A percentile compares a stretch with the other conserved stretches of the same genome.
Evolutionary conservation across 805 yeast species (phyloP).

Genomic region (Kodamaea hsintzibuensis): DNA sequence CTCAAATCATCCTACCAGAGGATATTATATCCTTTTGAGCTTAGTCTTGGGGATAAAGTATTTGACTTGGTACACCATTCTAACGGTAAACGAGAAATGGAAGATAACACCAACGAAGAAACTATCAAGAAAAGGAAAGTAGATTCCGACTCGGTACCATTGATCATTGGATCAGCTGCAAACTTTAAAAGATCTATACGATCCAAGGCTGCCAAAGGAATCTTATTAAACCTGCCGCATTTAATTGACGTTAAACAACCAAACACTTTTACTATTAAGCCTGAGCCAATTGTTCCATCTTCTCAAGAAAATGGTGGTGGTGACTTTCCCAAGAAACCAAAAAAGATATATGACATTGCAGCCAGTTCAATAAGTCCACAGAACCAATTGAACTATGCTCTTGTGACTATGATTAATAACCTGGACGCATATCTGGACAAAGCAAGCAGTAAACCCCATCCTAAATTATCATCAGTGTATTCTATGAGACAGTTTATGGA

Average conservation of each 20-base stretch:
- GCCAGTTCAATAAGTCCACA: constrained; percentile 14
- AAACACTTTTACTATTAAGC: constrained; percentile 17
- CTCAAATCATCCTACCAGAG: constrained; percentile 59
- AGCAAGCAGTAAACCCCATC: constrained; percentile 13
- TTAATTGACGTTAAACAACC: constrained; percentile 43
- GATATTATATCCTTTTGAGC: constrained; percentile 35
- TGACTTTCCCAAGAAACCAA: constrained; percentile 9
- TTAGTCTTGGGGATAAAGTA: constrained; percentile 14
- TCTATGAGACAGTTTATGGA: constrained; percentile 60
- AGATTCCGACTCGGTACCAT: constrained; percentile 24
- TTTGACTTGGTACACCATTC: neutral
- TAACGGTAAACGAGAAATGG: constrained; percentile 17
- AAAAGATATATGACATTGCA: constrained; percentile 7
- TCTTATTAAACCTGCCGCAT: constrained; percentile 49
- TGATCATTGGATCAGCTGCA: constrained; percentile 46
- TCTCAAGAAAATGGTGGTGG: constrained; percentile 2
- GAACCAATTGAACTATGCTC: constrained; percentile 14
- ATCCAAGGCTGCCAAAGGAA: constrained; percentile 50
- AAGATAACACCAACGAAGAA: neutral
- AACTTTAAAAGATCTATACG: constrained; percentile 49
- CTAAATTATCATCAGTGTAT: constrained; percentile 50
- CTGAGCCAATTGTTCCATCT: neutral
- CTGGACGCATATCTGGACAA: constrained; percentile 16
- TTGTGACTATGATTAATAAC: constrained; percentile 6
- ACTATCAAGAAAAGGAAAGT: neutral